Evolutionary conservation across 192 early-diverging fungal genomes (phyloP), one percentile per base, ranked within the genome.

Genomic region (Coemansia interrupta): DNA sequence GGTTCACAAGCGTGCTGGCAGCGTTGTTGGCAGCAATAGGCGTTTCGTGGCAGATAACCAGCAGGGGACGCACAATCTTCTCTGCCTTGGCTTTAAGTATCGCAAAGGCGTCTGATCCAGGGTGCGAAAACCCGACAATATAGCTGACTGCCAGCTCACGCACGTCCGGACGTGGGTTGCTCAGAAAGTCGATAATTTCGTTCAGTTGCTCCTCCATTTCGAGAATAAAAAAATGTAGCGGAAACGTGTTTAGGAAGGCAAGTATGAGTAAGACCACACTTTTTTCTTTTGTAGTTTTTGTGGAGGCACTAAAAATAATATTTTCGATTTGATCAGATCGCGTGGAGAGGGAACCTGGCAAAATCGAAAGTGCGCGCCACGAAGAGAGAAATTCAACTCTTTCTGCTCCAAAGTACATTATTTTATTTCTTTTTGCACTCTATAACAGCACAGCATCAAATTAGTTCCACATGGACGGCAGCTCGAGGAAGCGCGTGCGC

Each of bases 11-110:
- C 29, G 88, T 77, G 52, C 81, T 81, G 44, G 94, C 63, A 1
- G 92, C 90, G 61, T 91, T 87, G 69, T 95, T 91, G 19, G 92
- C 91, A 15, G 84, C 90, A 7, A 86, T 83, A 15, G 86, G 83
- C 42, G 86, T 82, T 26, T 92, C 90, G 44, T 83, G 83, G 64
- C 83, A 70, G 38, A 91, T 60, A 6, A 73, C 74, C 42, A 91
- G 86, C 56, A 94, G 71, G 38, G 85, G 85, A 51, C 83, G 82
- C 42, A 89, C 78, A 3, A 89, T 61, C 6, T 80, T 80, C 50
- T 85, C 75, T 12, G 81, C 81, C n/a, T 81, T 67, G 50, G 77
- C 82, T 52, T 90, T 63, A 53, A 90, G 73, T 18, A 84, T 69
- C 4, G 77, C 61, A 26, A 86, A 84, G 58, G 85, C 79, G 13